These are phyloP conservation scores for Sphaerobolus stellatus DNA, from an alignment of 1,284 basidiomycete genomes.

Conservation along the genomic window DNA sequence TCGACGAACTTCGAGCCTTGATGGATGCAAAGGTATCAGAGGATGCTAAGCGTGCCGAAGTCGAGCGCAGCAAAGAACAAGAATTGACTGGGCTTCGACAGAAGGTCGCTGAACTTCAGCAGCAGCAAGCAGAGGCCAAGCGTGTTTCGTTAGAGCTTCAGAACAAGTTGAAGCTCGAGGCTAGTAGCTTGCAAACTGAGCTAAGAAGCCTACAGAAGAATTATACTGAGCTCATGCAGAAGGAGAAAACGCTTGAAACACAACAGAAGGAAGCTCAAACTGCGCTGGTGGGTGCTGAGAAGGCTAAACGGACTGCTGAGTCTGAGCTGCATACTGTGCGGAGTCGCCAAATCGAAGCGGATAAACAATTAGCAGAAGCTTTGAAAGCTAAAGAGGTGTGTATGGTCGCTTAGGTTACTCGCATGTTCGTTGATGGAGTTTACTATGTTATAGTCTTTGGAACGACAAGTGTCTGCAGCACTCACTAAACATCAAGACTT, in stretches of 20 bases:
- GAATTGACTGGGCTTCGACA: constrained; percentile 76
- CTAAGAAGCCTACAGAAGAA: constrained; percentile 54
- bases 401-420: constrained; percentile 13
- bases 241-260: constrained; percentile 52
- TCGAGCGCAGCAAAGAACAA: constrained; percentile 83
- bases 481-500: constrained; percentile 80
- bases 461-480: constrained; percentile 72
- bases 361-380: constrained; percentile 63
- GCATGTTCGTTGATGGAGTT: not conserved
- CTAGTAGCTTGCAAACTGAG: constrained; percentile 60
- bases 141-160: constrained; percentile 58
- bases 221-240: constrained; percentile 63
- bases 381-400: constrained; percentile 70
- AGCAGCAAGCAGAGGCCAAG: constrained; percentile 60
- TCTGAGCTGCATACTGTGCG: constrained; percentile 74
- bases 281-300: constrained; percentile 67
- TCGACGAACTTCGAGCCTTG: constrained; percentile 80
- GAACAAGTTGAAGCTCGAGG: constrained; percentile 66
- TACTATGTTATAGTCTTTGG: constrained; percentile 52
- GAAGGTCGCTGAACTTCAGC: constrained; percentile 61
- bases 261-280: constrained; percentile 54
- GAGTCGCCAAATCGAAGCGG: constrained; percentile 70
- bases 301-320: constrained; percentile 66
- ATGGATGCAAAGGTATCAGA: constrained; percentile 86
- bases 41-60: constrained; percentile 80